A percentile compares a stretch with the other conserved stretches of the same genome.
These are phyloP conservation scores for Infundibulicybe gibba DNA, from an alignment of 768 basidiomycete species.

Conservation along the genomic window DNA sequence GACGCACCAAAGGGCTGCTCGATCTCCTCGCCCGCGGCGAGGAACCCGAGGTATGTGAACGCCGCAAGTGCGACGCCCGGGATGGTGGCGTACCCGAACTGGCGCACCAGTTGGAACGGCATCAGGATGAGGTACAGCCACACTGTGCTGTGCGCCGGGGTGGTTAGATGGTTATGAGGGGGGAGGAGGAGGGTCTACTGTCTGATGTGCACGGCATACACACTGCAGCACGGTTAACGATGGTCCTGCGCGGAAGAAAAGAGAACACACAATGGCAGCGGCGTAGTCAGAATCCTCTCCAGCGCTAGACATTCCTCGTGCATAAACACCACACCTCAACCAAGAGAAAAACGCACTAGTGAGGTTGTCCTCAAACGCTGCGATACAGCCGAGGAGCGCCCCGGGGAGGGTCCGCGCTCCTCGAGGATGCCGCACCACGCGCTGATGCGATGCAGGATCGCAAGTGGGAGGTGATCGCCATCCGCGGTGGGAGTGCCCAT, in stretches of 20 bases:
- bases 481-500: slow-evolving; percentile 15
- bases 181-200: slow-evolving; percentile 9
- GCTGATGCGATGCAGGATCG: slow-evolving; percentile 51
- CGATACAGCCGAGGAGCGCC: slow-evolving; percentile 44
- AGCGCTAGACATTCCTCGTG: slow-evolving; percentile 31
- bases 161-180: background rate
- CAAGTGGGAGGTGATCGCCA: slow-evolving; percentile 57
- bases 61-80: slow-evolving; percentile 63
- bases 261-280: slow-evolving; percentile 57
- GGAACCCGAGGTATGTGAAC: slow-evolving; percentile 74
- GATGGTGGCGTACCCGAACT: slow-evolving; percentile 63
- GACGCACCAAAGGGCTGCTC: slow-evolving; percentile 62
- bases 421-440: slow-evolving; percentile 59
- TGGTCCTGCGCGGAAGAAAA: background rate
- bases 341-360: slow-evolving; percentile 28
- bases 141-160: slow-evolving; percentile 39
- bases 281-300: slow-evolving; percentile 61
- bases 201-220: slow-evolving; percentile 64
- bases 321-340: too few species aligned
- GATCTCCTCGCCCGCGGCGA: slow-evolving; percentile 70
- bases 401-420: slow-evolving; percentile 56
- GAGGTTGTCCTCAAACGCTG: slow-evolving; percentile 52
- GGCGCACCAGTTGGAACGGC: slow-evolving; percentile 67
- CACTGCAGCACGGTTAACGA: too few species aligned
- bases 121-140: slow-evolving; percentile 76